These are phyloP conservation scores for Ceriops tagal DNA, from an alignment of 345 rosid species.

Conservation along the genomic window DNA sequence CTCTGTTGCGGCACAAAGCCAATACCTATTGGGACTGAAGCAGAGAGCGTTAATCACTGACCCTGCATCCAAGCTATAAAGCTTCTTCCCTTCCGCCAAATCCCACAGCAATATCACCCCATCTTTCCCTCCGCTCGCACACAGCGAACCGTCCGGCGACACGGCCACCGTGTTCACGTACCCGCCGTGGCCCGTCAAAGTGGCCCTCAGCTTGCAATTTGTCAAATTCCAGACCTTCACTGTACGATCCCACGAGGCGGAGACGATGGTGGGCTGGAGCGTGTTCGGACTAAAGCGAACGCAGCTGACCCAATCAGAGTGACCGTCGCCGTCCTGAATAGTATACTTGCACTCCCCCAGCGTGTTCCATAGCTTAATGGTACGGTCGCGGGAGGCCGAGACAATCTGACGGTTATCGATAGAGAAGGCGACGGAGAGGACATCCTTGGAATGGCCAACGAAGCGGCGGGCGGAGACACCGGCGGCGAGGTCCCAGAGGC, in stretches of 20 bases:
- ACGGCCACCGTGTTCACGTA: constrained; percentile 90
- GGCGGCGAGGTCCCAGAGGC: constrained; percentile 84
- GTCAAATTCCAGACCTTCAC: constrained; percentile 94
- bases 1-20: constrained; percentile 98
- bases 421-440: constrained; percentile 90
- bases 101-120: constrained; percentile 88
- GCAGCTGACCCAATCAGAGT: constrained; percentile 90
- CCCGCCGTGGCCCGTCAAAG: constrained; percentile 73
- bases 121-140: constrained; percentile 96
- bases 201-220: constrained; percentile 80
- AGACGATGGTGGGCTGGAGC: constrained; percentile 77
- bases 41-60: constrained; percentile 74
- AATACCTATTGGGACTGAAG: constrained; percentile 97
- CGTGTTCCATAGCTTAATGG: constrained; percentile 94
- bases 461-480: constrained; percentile 81
- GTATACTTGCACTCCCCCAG: constrained; percentile 98
- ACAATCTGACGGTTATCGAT: constrained; percentile 97
- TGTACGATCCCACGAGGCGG: constrained; percentile 84
- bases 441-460: constrained; percentile 93
- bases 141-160: constrained; percentile 89
- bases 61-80: constrained; percentile 80
- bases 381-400: constrained; percentile 88
- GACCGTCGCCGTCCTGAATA: constrained; percentile 76
- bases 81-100: constrained; percentile 93
- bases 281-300: constrained; percentile 89